A percentile compares a stretch with the other conserved stretches of the same genome.
phyloP scores from a whole-genome alignment of 306 rosid genomes.

The Vigna unguiculata region DNA sequence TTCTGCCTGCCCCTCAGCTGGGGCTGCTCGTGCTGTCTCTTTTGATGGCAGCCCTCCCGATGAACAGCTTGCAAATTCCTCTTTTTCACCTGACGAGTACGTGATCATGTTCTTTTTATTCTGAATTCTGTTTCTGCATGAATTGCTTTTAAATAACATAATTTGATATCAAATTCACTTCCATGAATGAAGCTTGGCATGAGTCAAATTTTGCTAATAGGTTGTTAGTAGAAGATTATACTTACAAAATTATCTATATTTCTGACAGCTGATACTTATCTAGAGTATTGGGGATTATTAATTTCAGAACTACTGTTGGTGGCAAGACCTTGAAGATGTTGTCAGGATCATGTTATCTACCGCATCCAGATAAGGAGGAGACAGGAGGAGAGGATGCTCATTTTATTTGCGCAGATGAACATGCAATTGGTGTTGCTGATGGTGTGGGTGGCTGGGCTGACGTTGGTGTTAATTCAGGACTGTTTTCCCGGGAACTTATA shows the following conservation, averaged over 20 bases:
- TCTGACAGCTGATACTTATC: not conserved
- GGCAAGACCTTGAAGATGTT: conserved; percentile 11
- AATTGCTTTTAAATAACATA: conserved; percentile 2
- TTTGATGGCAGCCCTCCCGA: conserved; percentile 61
- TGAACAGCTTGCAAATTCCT: conserved; percentile 35
- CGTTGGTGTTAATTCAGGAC: conserved; percentile 24
- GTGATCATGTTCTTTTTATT: not conserved
- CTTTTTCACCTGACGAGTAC: not conserved
- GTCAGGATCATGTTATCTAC: conserved; percentile 24
- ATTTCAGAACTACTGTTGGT: not conserved
- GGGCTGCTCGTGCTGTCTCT: conserved; percentile 41
- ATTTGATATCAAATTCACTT: not conserved
- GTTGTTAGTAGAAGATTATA: conserved; percentile 18
- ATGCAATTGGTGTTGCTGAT: conserved; percentile 27
- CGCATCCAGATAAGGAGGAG: conserved; percentile 24
- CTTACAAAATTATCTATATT: not conserved
- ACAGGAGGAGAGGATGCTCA: conserved; percentile 26
- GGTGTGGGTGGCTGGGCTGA: conserved; percentile 28
- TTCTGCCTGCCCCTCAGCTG: not conserved
- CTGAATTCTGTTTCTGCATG: conserved; percentile 14
- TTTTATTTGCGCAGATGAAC: conserved; percentile 11
- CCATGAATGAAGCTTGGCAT: not conserved
- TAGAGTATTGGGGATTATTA: not conserved
- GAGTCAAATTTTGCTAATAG: conserved; percentile 22
- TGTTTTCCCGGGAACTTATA: conserved; percentile 9